A percentile compares a stretch with the other conserved stretches of the same genome.
Evolutionary conservation across 129 eudicot species (phyloP).

Genomic region (Kitagawia praeruptora): DNA sequence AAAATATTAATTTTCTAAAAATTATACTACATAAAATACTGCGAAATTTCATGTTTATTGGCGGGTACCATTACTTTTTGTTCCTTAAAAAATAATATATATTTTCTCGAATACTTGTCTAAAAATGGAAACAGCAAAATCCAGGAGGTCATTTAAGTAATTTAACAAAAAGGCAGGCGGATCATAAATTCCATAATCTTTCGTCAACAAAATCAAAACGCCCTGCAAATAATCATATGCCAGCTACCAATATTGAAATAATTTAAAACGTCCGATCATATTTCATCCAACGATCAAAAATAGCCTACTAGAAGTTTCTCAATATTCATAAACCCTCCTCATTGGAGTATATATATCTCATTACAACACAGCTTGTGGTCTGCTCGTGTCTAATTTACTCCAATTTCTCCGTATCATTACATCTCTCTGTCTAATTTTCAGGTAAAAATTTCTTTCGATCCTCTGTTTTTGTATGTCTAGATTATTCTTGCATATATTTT

Average conservation of each 20-base stretch:
- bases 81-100: too few relatives aligned
- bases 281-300: constrained; percentile 21
- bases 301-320: constrained; percentile 5
- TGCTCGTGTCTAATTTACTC: constrained; percentile 17
- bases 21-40: too few relatives aligned
- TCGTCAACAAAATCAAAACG: constrained; percentile 2
- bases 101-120: too few relatives aligned
- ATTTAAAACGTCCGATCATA: constrained; percentile 5
- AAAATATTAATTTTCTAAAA: too few relatives aligned
- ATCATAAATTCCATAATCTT: not conserved
- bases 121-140: too few relatives aligned
- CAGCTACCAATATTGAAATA: not conserved
- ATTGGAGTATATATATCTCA: constrained; percentile 4
- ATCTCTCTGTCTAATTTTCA: not conserved
- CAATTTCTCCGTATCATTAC: not conserved
- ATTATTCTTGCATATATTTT: not conserved
- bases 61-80: too few relatives aligned
- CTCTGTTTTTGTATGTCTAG: not conserved
- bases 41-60: too few relatives aligned
- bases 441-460: not conserved
- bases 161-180: not conserved
- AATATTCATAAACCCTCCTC: not conserved
- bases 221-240: not conserved
- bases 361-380: constrained; percentile 16
- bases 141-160: not conserved